Percentiles rank a stretch among this genome's conserved stretches.
Evolutionary conservation across 2,329 filamentous ascomycete species (phyloP).

Genomic region (Neofusicoccum laricinum): DNA sequence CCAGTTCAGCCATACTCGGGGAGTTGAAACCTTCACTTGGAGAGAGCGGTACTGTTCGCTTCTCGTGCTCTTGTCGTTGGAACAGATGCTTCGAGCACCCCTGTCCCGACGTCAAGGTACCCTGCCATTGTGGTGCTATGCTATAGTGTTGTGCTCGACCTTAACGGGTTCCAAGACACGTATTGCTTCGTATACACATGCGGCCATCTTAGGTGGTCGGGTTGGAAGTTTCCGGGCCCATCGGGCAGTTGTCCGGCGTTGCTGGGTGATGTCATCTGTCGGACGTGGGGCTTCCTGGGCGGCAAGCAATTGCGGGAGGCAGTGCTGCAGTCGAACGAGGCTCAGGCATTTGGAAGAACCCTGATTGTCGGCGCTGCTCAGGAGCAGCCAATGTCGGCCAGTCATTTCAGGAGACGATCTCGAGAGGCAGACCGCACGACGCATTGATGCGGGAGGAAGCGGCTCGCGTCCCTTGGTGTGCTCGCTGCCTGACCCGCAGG

Average conservation of each 20-base stretch:
- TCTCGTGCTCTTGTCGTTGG: too few relatives aligned
- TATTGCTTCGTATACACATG: too few relatives aligned
- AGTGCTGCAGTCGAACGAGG: neutral
- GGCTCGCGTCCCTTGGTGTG: neutral
- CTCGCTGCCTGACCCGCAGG: too few relatives aligned
- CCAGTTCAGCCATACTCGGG: too few relatives aligned
- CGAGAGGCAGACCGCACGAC: neutral
- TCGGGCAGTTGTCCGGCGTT: neutral
- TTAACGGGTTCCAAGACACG: too few relatives aligned
- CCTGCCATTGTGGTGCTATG: too few relatives aligned
- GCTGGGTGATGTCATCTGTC: slow-evolving; percentile 2
- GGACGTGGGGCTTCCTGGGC: neutral
- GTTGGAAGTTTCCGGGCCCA: neutral
- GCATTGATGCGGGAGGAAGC: neutral
- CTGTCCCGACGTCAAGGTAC: too few relatives aligned
- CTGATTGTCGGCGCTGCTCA: neutral
- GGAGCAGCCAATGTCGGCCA: neutral
- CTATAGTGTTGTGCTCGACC: too few relatives aligned
- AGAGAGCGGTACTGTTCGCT: too few relatives aligned
- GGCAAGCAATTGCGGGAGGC: neutral
- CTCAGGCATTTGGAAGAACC: neutral
- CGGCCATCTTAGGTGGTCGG: neutral
- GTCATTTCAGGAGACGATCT: neutral
- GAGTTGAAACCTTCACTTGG: too few relatives aligned
- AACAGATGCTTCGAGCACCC: too few relatives aligned